phyloP scores from a whole-genome alignment of 495 filamentous ascomycete species.

The Podospora comata region DNA sequence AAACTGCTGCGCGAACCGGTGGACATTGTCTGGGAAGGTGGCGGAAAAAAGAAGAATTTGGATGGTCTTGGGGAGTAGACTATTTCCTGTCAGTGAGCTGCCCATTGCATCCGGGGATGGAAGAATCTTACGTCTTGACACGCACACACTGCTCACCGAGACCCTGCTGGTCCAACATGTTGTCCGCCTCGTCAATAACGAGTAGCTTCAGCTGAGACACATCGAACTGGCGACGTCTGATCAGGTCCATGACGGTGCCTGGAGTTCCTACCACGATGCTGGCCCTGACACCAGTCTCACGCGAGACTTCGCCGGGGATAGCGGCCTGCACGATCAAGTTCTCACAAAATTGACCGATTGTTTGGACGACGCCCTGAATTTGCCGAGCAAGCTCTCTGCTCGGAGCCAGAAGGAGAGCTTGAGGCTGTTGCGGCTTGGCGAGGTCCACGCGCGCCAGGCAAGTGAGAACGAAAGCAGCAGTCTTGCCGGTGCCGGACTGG shows the following conservation, averaged over 20 bases:
- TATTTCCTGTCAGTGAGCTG: slow-evolving; percentile 35
- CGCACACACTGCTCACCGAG: slow-evolving; percentile 91
- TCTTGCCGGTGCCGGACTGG: slow-evolving; percentile 98
- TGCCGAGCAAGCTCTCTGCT: slow-evolving; percentile 94
- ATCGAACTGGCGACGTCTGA: slow-evolving; percentile 67
- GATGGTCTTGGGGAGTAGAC: slow-evolving; percentile 63
- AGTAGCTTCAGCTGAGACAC: slow-evolving; percentile 65
- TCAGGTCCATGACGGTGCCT: slow-evolving; percentile 84
- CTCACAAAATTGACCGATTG: slow-evolving; percentile 78
- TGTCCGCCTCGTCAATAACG: slow-evolving; percentile 91
- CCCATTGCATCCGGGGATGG: neutral
- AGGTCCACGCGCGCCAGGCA: slow-evolving; percentile 82
- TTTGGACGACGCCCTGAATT: slow-evolving; percentile 76
- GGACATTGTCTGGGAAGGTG: slow-evolving; percentile 84
- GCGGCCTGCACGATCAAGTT: slow-evolving; percentile 70
- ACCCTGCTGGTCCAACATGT: slow-evolving; percentile 92
- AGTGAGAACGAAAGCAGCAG: slow-evolving; percentile 91
- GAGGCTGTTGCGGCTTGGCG: slow-evolving; percentile 60
- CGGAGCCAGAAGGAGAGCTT: slow-evolving; percentile 86
- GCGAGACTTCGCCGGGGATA: slow-evolving; percentile 69
- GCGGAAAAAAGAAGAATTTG: slow-evolving; percentile 95
- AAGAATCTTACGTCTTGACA: slow-evolving; percentile 66
- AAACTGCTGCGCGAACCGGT: slow-evolving; percentile 72
- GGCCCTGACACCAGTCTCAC: slow-evolving; percentile 58
- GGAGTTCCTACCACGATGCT: slow-evolving; percentile 90